phyloP scores from a whole-genome alignment of 208 protist species.

The Wallacemonas sp. region DNA sequence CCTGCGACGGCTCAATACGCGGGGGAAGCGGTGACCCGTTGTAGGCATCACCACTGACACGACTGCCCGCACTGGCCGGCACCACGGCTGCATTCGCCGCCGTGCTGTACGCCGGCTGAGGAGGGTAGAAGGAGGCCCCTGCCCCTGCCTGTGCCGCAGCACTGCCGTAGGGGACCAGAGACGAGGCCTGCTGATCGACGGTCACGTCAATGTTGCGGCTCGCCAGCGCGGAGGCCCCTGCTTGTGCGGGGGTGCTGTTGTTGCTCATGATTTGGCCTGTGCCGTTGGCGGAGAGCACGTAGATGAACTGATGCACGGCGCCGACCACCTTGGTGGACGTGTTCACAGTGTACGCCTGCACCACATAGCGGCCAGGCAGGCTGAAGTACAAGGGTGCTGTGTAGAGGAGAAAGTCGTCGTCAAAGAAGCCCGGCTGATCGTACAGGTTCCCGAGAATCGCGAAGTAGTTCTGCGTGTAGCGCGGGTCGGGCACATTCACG shows the following conservation, averaged over 20 bases:
- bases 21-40: conserved; percentile 33
- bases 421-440: conserved; percentile 11
- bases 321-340: conserved; percentile 47
- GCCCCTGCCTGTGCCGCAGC: too few relatives aligned
- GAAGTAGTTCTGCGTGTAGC: background rate
- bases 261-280: background rate
- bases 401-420: conserved; percentile 59
- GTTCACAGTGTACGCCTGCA: conserved; percentile 72
- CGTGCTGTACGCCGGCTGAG: background rate
- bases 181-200: background rate
- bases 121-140: too few relatives aligned
- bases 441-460: conserved; percentile 45
- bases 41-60: background rate
- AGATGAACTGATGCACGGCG: conserved; percentile 68
- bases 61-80: too few relatives aligned
- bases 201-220: conserved; percentile 23
- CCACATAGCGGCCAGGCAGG: conserved; percentile 53
- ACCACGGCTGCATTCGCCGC: background rate
- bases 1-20: conserved; percentile 51
- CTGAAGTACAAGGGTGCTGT: conserved; percentile 55
- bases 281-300: conserved; percentile 25
- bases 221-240: background rate
- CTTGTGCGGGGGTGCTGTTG: too few relatives aligned
- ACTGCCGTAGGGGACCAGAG: background rate
- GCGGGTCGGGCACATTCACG: background rate